Base-by-base conservation (phyloP, 2,329 filamentous ascomycete genomes). In the Helicocarpus griseus region DNA sequence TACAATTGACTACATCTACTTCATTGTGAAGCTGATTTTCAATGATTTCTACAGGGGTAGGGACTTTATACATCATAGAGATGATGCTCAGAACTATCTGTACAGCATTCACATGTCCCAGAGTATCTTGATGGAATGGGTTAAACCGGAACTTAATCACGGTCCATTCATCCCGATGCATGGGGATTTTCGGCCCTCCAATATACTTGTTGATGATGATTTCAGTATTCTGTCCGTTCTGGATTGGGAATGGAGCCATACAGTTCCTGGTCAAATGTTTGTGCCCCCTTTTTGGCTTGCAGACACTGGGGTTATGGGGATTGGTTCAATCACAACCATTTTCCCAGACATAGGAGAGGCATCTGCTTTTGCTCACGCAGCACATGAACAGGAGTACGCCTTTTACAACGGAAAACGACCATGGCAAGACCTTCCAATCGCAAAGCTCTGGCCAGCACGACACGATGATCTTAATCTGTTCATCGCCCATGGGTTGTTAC, bases 141-240 rank as follows among this genome's bases (percentile, higher is more conserved):
- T 50, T 31, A 31, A 50, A 13, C 24, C 9, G 47, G 36, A 48
- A 13, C 21, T 45, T 19, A 53, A 55, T 14, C 44, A 53, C 22
- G 48, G 53, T 3, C 51, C 53, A 8, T 55, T 56, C 41, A 43
- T 53, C 48, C 35, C 52, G 5, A 56, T 53, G 49, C 54, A 56
- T 44, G 53, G 54, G 13, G 51, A 56, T 53, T 39, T 56, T 44
- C 51, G 49, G 24, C 51, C 48, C 24, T 14, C 51, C n/a, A 38
- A 43, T 26, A 43, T 26, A 21, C 22, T 11, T 43, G 24, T 43
- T 14, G n/a, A 35, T 21, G 40, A 43, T 38, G 35, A 38, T 38
- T 17, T 17, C 2, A 38, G 21, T 17, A 38, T 38, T 19, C 5
- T 38, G 5, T 38, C 35, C 4, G 13, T 38, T 13, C 17, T 38